These are phyloP conservation scores for Calonectria naviculata DNA, from an alignment of 2,329 filamentous ascomycete genomes.

Conservation along the genomic window DNA sequence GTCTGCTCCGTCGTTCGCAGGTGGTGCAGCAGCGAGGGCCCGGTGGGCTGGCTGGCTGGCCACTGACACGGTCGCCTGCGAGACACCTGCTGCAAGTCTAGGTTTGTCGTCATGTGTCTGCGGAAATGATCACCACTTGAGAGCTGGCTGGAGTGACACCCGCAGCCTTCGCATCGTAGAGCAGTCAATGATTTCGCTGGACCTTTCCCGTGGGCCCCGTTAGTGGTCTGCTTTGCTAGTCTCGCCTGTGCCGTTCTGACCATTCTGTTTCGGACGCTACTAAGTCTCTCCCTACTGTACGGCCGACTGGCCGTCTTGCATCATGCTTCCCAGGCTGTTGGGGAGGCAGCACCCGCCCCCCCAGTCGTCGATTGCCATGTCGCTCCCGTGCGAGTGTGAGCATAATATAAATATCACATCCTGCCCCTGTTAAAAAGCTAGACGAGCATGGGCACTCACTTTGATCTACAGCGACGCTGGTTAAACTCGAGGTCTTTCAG, in stretches of 20 bases:
- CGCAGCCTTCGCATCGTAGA: background rate
- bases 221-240: constrained; percentile 5
- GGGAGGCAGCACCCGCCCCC: constrained; percentile 14
- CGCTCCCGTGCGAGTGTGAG: background rate
- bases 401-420: constrained; percentile 23
- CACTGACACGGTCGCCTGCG: constrained; percentile 34
- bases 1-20: constrained; percentile 16
- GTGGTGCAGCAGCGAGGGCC: constrained; percentile 3
- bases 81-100: constrained; percentile 37
- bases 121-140: constrained; percentile 27
- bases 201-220: background rate
- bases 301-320: background rate
- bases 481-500: constrained; percentile 4
- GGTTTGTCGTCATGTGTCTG: constrained; percentile 36
- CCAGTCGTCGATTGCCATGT: background rate
- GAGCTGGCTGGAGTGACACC: background rate
- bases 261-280: background rate
- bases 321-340: constrained; percentile 21
- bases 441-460: background rate
- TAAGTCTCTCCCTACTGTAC: background rate
- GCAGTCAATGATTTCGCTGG: background rate
- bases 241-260: background rate
- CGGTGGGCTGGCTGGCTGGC: constrained; percentile 22
- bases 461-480: constrained; percentile 3
- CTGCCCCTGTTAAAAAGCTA: constrained; percentile 3